These are phyloP conservation scores for Pseudogymnoascus sp. DNA, from an alignment of 2,329 filamentous ascomycete species.

Conservation along the genomic window DNA sequence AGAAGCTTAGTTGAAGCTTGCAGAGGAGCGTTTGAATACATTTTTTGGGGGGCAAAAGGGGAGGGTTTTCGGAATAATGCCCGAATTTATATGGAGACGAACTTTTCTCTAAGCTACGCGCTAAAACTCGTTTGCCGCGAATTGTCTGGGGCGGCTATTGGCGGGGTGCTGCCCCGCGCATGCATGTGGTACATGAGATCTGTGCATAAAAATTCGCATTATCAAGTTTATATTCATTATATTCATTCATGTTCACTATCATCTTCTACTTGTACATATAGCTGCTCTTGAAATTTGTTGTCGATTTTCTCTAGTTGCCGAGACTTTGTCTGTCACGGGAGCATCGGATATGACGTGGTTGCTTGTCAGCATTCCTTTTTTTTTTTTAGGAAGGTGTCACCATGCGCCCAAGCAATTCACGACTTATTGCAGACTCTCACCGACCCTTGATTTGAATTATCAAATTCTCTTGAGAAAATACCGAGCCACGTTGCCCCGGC, in stretches of 20 bases:
- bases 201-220: not conserved
- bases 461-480: not conserved
- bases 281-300: not conserved
- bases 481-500: not conserved
- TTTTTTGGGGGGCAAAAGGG: slow-evolving; percentile 1
- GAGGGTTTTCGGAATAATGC: slow-evolving; percentile 2
- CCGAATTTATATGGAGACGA: slow-evolving; percentile 8
- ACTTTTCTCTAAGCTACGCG: slow-evolving; percentile 2
- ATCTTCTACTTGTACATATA: not conserved
- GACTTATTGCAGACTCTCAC: not conserved
- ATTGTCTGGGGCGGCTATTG: slow-evolving; percentile 5
- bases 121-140: slow-evolving; percentile 5
- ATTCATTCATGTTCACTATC: not conserved
- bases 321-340: not conserved
- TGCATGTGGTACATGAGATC: slow-evolving; percentile 3
- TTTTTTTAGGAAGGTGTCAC: not conserved
- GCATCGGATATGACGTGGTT: not conserved
- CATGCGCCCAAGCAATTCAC: slow-evolving; percentile 3
- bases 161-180: slow-evolving; percentile 4
- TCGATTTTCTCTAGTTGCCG: not conserved
- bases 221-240: not conserved
- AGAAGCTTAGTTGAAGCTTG: slow-evolving; percentile 1
- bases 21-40: slow-evolving; percentile 1
- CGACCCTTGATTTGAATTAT: not conserved
- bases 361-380: not conserved